These are phyloP conservation scores for Blastobotrys parvus DNA, from an alignment of 805 yeast genomes.

Conservation along the genomic window DNA sequence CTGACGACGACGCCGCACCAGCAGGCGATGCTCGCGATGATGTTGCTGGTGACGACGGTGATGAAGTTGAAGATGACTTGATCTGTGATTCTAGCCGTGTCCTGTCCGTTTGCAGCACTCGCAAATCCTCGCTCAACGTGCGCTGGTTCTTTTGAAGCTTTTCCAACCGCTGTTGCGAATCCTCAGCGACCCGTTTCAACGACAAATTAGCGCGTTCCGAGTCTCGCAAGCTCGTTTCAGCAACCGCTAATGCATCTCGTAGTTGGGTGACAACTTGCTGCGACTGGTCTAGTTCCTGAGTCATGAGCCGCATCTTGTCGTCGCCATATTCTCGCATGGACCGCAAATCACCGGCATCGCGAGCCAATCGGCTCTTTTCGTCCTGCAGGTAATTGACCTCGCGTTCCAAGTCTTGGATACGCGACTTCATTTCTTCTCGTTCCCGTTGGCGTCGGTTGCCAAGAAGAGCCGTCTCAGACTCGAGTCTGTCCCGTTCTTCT, in stretches of 20 bases:
- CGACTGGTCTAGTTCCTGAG: conserved; percentile 25
- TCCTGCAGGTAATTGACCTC: conserved; percentile 26
- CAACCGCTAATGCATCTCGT: conserved; percentile 17
- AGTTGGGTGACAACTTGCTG: conserved; percentile 14
- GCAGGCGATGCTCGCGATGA: neutral
- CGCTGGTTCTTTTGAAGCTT: conserved; percentile 28
- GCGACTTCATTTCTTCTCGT: conserved; percentile 49
- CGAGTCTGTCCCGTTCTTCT: conserved; percentile 58
- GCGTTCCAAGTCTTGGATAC: conserved; percentile 34
- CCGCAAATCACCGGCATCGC: conserved; percentile 18
- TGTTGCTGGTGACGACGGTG: conserved; percentile 4
- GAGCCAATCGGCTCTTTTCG: conserved; percentile 26
- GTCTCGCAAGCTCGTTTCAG: conserved; percentile 23
- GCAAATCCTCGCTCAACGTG: conserved; percentile 27
- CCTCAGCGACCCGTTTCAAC: conserved; percentile 29
- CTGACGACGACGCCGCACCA: conserved; percentile 10
- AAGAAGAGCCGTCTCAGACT: conserved; percentile 41
- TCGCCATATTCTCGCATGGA: conserved; percentile 6
- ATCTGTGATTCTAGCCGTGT: conserved; percentile 11
- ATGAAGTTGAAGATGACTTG: conserved; percentile 5
- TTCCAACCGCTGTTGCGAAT: conserved; percentile 29
- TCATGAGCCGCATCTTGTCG: conserved; percentile 21
- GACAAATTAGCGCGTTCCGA: conserved; percentile 25
- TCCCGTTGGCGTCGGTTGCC: conserved; percentile 56
- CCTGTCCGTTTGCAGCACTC: conserved; percentile 21